These are phyloP conservation scores for Aspergillus homomorphus DNA, from an alignment of 495 filamentous ascomycete species.

Conservation along the genomic window DNA sequence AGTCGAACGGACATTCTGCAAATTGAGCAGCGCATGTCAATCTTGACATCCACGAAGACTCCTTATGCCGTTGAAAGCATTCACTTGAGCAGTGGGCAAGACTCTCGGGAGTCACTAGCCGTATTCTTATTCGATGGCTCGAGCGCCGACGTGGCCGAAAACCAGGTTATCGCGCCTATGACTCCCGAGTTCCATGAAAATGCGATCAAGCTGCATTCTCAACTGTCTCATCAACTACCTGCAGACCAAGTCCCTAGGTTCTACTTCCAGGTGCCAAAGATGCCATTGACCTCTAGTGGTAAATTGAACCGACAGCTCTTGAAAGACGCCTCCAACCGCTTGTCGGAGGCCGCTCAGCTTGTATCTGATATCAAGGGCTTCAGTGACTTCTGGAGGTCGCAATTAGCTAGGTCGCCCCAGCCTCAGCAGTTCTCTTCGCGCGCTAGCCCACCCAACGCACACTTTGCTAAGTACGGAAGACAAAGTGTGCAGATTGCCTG, in stretches of 20 bases:
- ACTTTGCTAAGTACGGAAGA: slow-evolving; percentile 1
- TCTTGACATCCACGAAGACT: slow-evolving; percentile 14
- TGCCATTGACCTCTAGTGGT: slow-evolving; percentile 52
- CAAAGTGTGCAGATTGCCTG: slow-evolving; percentile 7
- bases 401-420: not conserved
- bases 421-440: not conserved
- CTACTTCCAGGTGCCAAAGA: slow-evolving; percentile 52
- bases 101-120: slow-evolving; percentile 18
- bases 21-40: slow-evolving; percentile 38
- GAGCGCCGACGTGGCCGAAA: not conserved
- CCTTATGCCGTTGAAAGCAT: slow-evolving; percentile 29
- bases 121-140: slow-evolving; percentile 29
- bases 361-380: slow-evolving; percentile 12
- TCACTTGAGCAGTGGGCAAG: slow-evolving; percentile 7
- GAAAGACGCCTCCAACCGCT: slow-evolving; percentile 14
- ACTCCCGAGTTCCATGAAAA: slow-evolving; percentile 19
- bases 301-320: slow-evolving; percentile 44
- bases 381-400: slow-evolving; percentile 8
- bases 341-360: slow-evolving; percentile 13
- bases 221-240: slow-evolving; percentile 29
- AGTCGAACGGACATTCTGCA: slow-evolving; percentile 47
- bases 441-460: not conserved
- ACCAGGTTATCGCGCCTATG: slow-evolving; percentile 15
- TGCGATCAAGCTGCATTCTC: slow-evolving; percentile 19
- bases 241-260: slow-evolving; percentile 57